These are phyloP conservation scores for Hirschioporus abietinus DNA, from an alignment of 768 basidiomycete genomes.

Conservation along the genomic window DNA sequence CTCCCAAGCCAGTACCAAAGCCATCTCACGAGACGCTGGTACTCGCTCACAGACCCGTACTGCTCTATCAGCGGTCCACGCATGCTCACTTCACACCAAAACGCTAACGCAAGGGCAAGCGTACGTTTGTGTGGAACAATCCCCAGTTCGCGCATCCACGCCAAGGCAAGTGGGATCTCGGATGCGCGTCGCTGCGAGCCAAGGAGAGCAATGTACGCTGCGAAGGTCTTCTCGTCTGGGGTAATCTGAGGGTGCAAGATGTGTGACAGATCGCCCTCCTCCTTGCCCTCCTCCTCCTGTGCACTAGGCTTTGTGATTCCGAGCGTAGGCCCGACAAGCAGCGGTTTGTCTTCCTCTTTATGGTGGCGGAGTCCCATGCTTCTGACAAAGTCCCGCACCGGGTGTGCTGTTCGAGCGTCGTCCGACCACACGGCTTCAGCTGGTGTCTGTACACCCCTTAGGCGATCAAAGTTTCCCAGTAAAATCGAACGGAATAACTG, in stretches of 20 bases:
- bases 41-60: conserved; percentile 36
- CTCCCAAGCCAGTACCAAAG: conserved; percentile 53
- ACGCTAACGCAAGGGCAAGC: conserved; percentile 55
- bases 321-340: neutral
- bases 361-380: conserved; percentile 18
- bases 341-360: neutral
- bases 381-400: conserved; percentile 24
- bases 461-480: conserved; percentile 49
- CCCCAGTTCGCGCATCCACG: conserved; percentile 66
- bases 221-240: conserved; percentile 48
- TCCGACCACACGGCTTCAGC: conserved; percentile 29
- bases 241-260: conserved; percentile 34
- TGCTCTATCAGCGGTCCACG: conserved; percentile 54
- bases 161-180: conserved; percentile 62
- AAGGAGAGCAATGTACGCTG: conserved; percentile 56
- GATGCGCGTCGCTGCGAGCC: conserved; percentile 41
- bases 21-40: conserved; percentile 45
- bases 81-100: conserved; percentile 68
- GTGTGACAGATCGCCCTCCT: neutral
- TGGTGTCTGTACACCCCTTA: conserved; percentile 31
- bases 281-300: neutral
- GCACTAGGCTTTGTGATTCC: neutral
- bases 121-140: conserved; percentile 50
- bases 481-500: conserved; percentile 51
- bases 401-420: conserved; percentile 18